Percentiles rank a stretch among this genome's conserved stretches.
Conservation (phyloP, 148 eudicot genomes). For the Spergularia bocconei region DNA sequence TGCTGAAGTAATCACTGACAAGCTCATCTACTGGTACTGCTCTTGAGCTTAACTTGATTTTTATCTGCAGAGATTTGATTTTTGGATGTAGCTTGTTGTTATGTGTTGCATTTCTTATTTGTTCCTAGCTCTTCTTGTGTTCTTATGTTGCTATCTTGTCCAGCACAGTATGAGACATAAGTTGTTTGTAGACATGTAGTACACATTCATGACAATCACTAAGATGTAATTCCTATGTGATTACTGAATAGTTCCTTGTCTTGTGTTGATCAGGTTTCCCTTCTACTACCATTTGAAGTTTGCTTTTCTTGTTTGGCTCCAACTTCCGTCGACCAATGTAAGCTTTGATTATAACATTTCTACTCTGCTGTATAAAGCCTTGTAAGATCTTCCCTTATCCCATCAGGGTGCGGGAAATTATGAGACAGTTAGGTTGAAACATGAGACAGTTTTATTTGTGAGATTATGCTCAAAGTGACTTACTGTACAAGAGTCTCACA, state of each 20-base stretch:
- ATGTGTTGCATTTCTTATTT: not conserved
- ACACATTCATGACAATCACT: too few species aligned
- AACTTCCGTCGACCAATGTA: slow-evolving; percentile 81
- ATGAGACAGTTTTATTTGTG: not conserved
- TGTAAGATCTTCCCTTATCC: not conserved
- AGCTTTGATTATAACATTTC: slow-evolving; percentile 24
- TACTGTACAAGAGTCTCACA: not conserved
- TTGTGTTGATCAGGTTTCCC: slow-evolving; percentile 59
- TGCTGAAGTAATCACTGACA: slow-evolving; percentile 80
- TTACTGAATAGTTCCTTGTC: slow-evolving; percentile 19
- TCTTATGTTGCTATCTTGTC: not conserved
- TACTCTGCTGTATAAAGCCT: not conserved
- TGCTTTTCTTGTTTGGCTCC: slow-evolving; percentile 98
- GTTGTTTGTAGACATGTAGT: not conserved
- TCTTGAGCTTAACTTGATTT: slow-evolving; percentile 10
- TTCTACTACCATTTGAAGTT: slow-evolving; percentile 89
- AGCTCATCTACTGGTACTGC: slow-evolving; percentile 72
- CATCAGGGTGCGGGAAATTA: not conserved
- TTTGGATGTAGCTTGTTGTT: not conserved
- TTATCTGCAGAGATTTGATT: not conserved
- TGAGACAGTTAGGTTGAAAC: not conserved
- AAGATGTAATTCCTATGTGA: too few species aligned
- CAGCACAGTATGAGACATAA: not conserved
- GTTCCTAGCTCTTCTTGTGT: not conserved
- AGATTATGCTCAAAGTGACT: not conserved